These are phyloP conservation scores for Huntiella omanensis DNA, from an alignment of 2,329 filamentous ascomycete species.

Conservation along the genomic window DNA sequence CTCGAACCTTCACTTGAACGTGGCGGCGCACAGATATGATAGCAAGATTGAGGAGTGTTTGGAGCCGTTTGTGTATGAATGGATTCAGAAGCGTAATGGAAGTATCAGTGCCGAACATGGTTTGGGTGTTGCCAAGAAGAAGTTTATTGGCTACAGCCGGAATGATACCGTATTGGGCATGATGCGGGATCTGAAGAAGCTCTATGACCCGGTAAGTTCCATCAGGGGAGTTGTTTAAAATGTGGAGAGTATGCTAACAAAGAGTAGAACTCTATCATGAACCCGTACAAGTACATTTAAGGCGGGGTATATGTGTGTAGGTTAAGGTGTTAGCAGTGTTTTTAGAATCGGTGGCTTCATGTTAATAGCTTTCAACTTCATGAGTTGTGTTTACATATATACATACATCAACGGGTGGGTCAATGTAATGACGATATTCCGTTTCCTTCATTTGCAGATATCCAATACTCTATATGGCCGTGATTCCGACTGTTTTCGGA, in stretches of 20 bases:
- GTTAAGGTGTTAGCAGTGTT: not conserved
- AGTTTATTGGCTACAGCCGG: conserved; percentile 82
- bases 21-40: conserved; percentile 66
- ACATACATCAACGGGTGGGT: no score
- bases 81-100: conserved; percentile 72
- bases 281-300: conserved; percentile 90
- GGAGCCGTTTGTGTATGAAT: conserved; percentile 95
- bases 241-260: not conserved
- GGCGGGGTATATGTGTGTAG: not conserved
- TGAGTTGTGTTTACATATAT: no score
- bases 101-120: conserved; percentile 97
- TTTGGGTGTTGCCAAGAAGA: conserved; percentile 84
- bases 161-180: conserved; percentile 70
- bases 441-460: no score
- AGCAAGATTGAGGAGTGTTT: conserved; percentile 70
- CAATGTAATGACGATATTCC: no score
- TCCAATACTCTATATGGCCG: no score
- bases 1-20: conserved; percentile 84
- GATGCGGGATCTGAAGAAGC: conserved; percentile 88
- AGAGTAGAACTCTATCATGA: conserved; percentile 88
- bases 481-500: no score
- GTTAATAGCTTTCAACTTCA: no score
- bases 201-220: conserved; percentile 75
- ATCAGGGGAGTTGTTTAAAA: not conserved
- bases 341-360: no score